These are phyloP conservation scores for Capronia coronata DNA, from an alignment of 2,329 filamentous ascomycete genomes.

Conservation along the genomic window DNA sequence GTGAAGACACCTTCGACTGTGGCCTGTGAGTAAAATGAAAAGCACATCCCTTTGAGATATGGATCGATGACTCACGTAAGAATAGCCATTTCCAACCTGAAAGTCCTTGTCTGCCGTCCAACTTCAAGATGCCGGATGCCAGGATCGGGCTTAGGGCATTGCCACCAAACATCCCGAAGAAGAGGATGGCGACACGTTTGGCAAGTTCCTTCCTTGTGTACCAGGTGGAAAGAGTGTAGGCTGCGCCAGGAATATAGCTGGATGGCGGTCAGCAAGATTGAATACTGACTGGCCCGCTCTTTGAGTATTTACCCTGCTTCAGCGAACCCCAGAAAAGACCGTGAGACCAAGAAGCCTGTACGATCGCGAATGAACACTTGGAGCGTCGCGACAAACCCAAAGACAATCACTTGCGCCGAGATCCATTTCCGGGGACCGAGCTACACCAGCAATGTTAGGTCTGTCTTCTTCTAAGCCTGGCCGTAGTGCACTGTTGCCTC, in stretches of 20 bases:
- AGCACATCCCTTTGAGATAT: slow-evolving; percentile 4
- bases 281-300: no score
- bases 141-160: slow-evolving; percentile 39
- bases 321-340: slow-evolving; percentile 48
- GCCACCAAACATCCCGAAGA: slow-evolving; percentile 51
- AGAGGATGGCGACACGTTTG: slow-evolving; percentile 50
- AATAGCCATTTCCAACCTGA: slow-evolving; percentile 56
- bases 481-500: background rate
- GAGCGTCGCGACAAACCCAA: slow-evolving; percentile 48
- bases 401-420: slow-evolving; percentile 49
- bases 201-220: slow-evolving; percentile 50
- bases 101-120: slow-evolving; percentile 44
- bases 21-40: slow-evolving; percentile 44
- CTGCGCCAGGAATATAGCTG: slow-evolving; percentile 47
- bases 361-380: slow-evolving; percentile 49
- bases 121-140: slow-evolving; percentile 41
- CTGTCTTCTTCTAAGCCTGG: background rate
- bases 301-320: slow-evolving; percentile 46
- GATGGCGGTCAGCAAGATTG: background rate
- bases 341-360: slow-evolving; percentile 44
- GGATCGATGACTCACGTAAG: slow-evolving; percentile 39
- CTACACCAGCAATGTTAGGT: background rate
- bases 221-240: slow-evolving; percentile 51
- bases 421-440: slow-evolving; percentile 49
- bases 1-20: background rate